Evolutionary conservation across 352 stramenopile genomes (phyloP).

Genomic region (Blastocystis sp.): DNA sequence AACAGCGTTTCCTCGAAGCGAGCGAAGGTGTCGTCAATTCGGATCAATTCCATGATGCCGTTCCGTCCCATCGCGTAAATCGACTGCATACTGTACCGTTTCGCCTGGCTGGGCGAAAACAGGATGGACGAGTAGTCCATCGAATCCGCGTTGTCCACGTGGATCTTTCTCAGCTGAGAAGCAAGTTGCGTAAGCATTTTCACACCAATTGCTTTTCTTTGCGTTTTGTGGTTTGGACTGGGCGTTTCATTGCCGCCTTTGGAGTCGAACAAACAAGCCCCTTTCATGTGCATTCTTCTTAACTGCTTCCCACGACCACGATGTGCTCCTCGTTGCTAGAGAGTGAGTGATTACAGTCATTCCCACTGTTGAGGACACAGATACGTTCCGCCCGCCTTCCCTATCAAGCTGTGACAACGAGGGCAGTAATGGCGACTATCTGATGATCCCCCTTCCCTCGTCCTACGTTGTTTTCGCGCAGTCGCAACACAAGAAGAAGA

Average conservation of each 20-base stretch:
- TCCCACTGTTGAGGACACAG: constrained; percentile 16
- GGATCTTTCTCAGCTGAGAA: constrained; percentile 51
- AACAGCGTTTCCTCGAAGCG: constrained; percentile 64
- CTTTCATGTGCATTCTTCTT: neutral
- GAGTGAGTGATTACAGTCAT: neutral
- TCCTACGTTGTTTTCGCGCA: constrained; percentile 50
- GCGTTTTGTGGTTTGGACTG: neutral
- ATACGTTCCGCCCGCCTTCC: constrained; percentile 27
- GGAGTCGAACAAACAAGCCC: neutral
- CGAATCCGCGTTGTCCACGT: constrained; percentile 29
- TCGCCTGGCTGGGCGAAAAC: constrained; percentile 50
- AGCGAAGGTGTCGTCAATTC: constrained; percentile 41
- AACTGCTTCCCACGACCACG: neutral
- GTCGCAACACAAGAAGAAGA: constrained; percentile 65
- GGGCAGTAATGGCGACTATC: constrained; percentile 50
- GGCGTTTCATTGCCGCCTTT: neutral
- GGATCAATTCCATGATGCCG: constrained; percentile 66
- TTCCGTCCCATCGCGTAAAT: constrained; percentile 65
- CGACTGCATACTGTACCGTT: constrained; percentile 11
- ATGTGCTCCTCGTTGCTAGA: neutral
- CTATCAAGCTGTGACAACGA: constrained; percentile 51
- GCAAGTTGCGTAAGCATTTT: constrained; percentile 61
- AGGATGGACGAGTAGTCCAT: constrained; percentile 63
- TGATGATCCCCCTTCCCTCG: neutral
- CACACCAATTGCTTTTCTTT: neutral